Conservation (phyloP, 176 grass and related monocot genomes). For the Musa beccarii region DNA sequence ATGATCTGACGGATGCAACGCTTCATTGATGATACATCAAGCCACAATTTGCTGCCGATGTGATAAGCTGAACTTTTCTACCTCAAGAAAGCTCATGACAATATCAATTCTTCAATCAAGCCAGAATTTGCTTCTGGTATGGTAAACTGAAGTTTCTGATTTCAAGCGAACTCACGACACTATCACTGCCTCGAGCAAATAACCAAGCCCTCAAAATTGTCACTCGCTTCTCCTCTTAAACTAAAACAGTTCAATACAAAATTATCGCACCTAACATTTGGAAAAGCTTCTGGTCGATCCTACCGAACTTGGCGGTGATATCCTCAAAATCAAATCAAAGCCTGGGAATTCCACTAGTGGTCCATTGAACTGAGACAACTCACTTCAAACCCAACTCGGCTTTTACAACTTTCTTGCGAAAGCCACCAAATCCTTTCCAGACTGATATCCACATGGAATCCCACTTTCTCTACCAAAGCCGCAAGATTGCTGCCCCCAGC, state of each 20-base stretch:
- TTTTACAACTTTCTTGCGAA: neutral
- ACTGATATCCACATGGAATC: neutral
- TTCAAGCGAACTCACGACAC: neutral
- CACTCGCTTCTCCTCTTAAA: neutral
- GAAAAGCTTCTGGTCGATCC: neutral
- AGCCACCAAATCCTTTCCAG: neutral
- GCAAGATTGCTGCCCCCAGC: neutral
- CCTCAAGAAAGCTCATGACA: neutral
- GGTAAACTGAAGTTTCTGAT: neutral
- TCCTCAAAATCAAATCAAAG: conserved; percentile 1
- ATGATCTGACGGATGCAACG: neutral
- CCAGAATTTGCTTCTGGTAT: neutral
- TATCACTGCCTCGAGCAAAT: neutral
- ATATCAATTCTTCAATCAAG: neutral
- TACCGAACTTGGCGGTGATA: neutral
- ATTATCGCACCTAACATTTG: neutral
- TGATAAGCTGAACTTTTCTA: neutral
- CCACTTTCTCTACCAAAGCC: neutral
- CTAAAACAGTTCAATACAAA: neutral
- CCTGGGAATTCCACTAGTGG: neutral
- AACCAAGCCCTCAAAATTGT: neutral
- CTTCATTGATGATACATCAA: neutral
- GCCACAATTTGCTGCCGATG: neutral
- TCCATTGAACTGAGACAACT: conserved; percentile 9
- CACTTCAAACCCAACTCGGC: neutral